Base-by-base conservation (phyloP, 1,139 yeast genomes). In the Arxiozyma heterogenica region DNA sequence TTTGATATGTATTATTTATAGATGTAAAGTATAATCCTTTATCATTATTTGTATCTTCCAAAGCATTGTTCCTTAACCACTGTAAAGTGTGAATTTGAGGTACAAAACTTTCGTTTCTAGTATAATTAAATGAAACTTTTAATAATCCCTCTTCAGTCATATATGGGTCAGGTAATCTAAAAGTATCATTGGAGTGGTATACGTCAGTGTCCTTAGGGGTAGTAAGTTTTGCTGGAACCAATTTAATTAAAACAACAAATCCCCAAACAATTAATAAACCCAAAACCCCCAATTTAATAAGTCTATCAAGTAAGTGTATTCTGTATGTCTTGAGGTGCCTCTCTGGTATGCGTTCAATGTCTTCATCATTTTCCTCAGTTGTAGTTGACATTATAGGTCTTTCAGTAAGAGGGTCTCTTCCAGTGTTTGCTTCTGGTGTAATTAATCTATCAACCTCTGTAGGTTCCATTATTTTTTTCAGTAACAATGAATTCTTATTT, bases 61-160 rank as follows among this genome's bases (percentile, higher is more conserved):
- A 4, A 18, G 50, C 52, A 1, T 68, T 62, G 21, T 79, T 79
- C 50, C 73, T 73, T 51, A 84, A 78, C 93, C 93, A 85, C 64
- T 84, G 90, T 23, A 85, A 71, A n/a, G 75, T 68, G 56, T 78
- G 77, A 52, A 62, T 70, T 25, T 71, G 69, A 0, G 89, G 82
- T 0, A 64, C 57, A 59, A 84, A 84, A 1, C 77, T 71, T 1
- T 79, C 79, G 50, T 77, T 78, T 58, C 87, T 74, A 0, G 73
- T 69, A 51, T 70, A 65, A 1, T 67, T 66, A 54, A 76, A 74
- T 0, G 74, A 66, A 2, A 77, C 64, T 51, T 64, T 64, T 44
- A 57, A 44, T 15, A 50, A 44, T 2, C 68, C 68, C 53, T 62
- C 60, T 2, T 54, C 48, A 4, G 65, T 61, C 41, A 54, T 44